Base-by-base conservation (phyloP, 2,329 filamentous ascomycete species). In the Boeremia exigua region DNA sequence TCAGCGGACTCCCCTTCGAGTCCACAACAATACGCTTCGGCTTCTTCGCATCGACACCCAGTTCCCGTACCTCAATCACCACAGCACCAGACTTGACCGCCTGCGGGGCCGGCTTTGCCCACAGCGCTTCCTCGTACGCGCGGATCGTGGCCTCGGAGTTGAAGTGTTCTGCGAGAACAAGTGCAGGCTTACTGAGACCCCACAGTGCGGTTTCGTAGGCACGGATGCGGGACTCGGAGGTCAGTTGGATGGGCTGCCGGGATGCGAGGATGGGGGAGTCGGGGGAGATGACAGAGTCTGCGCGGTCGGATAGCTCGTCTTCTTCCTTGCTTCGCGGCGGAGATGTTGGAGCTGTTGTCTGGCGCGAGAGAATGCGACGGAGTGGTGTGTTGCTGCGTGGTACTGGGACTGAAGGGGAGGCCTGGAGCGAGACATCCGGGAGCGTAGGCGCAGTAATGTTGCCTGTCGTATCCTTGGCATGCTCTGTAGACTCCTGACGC, bases 341-440 rank as follows among this genome's bases (percentile, higher is more conserved):
- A 4, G 15, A 11, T 2, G 15, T n/a, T 3, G 15, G 36, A 3
- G 30, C 3, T 2, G 42, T 43, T 4, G 34, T 17, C 34, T 56
- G 53, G 9, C 53, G 53, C 1, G 30, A 32, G 29, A 56, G 25
- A 12, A 47, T 56, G 25, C 47, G 53, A 14, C 53, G 47, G 4
- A 56, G 53, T 2, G 53, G 53, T 3, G 53, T 56, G 34, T 50
- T 50, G 25, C 38, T 54, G 14, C 51, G 37, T 7, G 51, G 44
- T 4, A 48, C 38, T 17, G 29, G 30, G 1, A 14, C 27, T n/a
- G 38, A n/a, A 11, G 3, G 23, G n/a, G 25, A 28, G 6, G 23
- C 4, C n/a, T 36, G 23, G 2, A 14, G 6, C 2, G 48, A 14
- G 2, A 12, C 7, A 25, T 30, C 11, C 2, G 34, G 10, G 6